Evolutionary conservation across 2,329 filamentous ascomycete species (phyloP).

Genomic region (Fusarium graminum): DNA sequence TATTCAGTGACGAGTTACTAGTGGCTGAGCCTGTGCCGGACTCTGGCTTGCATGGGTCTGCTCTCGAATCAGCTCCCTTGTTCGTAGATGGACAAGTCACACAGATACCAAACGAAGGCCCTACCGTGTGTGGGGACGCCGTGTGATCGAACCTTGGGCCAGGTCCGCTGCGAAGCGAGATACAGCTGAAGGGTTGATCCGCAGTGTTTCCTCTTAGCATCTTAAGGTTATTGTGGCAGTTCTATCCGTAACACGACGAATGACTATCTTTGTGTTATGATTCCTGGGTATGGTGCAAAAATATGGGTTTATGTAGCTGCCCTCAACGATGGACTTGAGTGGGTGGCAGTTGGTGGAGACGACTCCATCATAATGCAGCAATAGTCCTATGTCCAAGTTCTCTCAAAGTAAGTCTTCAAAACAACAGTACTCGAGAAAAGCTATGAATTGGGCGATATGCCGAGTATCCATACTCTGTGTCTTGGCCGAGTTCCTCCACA

Average conservation of each 20-base stretch:
- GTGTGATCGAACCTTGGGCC: conserved; percentile 44
- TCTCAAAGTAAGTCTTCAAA: conserved; percentile 34
- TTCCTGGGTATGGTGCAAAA: conserved; percentile 7
- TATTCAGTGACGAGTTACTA: conserved; percentile 41
- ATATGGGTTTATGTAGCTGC: conserved; percentile 12
- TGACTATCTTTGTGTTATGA: neutral
- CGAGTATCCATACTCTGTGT: conserved; percentile 30
- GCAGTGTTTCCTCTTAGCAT: conserved; percentile 15
- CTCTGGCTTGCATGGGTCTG: conserved; percentile 33
- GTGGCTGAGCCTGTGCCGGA: conserved; percentile 36
- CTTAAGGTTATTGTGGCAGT: conserved; percentile 4
- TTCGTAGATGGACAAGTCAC: conserved; percentile 39
- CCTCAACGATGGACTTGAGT: conserved; percentile 22
- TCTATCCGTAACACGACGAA: conserved; percentile 2
- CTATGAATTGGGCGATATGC: conserved; percentile 15
- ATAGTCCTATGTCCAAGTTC: conserved; percentile 33
- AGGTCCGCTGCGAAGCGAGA: conserved; percentile 33
- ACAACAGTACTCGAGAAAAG: conserved; percentile 35
- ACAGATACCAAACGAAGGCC: conserved; percentile 38
- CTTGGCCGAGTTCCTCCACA: conserved; percentile 25
- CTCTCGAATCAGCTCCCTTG: conserved; percentile 38
- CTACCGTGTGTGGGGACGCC: conserved; percentile 38
- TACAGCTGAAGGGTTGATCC: conserved; percentile 25
- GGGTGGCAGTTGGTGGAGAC: conserved; percentile 27
- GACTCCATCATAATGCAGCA: conserved; percentile 36